Evolutionary conservation across 805 yeast species (phyloP).

Genomic region (Candida succiphila): DNA sequence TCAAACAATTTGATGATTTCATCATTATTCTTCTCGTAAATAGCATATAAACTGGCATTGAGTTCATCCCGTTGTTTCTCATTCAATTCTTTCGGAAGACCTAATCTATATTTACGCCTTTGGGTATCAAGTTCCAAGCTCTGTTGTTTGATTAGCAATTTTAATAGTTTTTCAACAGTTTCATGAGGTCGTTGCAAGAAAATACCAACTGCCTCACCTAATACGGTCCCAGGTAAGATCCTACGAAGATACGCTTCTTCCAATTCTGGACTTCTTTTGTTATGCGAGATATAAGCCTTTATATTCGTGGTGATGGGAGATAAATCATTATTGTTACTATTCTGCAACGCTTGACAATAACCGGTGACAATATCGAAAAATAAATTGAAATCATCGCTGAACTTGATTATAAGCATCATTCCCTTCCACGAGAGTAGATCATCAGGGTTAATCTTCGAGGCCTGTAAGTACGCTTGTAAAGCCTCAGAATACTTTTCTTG

Average conservation of each 20-base stretch:
- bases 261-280: slow-evolving; percentile 18
- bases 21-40: slow-evolving; percentile 40
- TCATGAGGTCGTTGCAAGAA: slow-evolving; percentile 35
- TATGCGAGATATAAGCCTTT: slow-evolving; percentile 29
- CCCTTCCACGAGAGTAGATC: slow-evolving; percentile 80
- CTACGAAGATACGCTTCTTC: slow-evolving; percentile 38
- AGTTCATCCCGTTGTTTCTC: slow-evolving; percentile 28
- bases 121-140: slow-evolving; percentile 27
- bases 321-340: slow-evolving; percentile 30
- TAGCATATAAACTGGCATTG: slow-evolving; percentile 32
- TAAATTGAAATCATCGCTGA: slow-evolving; percentile 24
- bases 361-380: slow-evolving; percentile 40
- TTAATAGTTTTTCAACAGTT: slow-evolving; percentile 34
- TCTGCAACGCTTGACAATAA: slow-evolving; percentile 30
- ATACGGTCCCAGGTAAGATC: slow-evolving; percentile 44
- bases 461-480: slow-evolving; percentile 31
- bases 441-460: slow-evolving; percentile 38
- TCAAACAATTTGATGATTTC: slow-evolving; percentile 44
- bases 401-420: slow-evolving; percentile 35
- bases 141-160: slow-evolving; percentile 30
- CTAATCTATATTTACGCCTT: slow-evolving; percentile 38
- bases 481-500: slow-evolving; percentile 30
- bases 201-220: slow-evolving; percentile 43
- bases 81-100: slow-evolving; percentile 32
- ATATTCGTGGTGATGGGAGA: slow-evolving; percentile 41